These are phyloP conservation scores for Phalaenopsis aphrodite DNA, from an alignment of 106 monocot genomes.

Conservation along the genomic window DNA sequence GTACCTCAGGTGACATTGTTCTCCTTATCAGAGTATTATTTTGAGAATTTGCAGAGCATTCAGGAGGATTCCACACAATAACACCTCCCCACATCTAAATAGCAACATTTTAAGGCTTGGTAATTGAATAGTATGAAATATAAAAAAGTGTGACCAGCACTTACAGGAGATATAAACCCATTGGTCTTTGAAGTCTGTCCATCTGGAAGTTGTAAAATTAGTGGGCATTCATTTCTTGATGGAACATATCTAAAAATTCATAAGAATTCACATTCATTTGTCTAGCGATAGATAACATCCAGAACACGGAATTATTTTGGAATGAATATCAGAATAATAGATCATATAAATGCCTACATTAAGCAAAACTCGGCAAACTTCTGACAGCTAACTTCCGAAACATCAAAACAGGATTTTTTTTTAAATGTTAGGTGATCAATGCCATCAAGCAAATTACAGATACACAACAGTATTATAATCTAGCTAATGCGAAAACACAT, in stretches of 20 bases:
- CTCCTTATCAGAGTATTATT: constrained; percentile 12
- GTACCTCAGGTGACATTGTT: constrained; percentile 50
- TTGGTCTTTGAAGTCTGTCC: constrained; percentile 68
- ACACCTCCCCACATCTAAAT: constrained; percentile 96
- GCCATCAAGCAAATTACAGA: neutral
- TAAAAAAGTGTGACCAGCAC: constrained; percentile 6
- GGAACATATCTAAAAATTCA: constrained; percentile 64
- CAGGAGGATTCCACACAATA: constrained; percentile 83
- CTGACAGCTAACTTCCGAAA: neutral
- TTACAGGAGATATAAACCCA: constrained; percentile 95
- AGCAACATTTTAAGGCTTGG: constrained; percentile 10
- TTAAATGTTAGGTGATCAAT: neutral
- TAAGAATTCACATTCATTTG: neutral
- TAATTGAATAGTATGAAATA: neutral
- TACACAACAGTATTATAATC: neutral
- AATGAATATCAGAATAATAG: neutral
- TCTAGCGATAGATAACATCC: neutral
- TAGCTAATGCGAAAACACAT: neutral
- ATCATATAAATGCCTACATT: neutral
- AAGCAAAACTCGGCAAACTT: neutral
- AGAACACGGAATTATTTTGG: neutral
- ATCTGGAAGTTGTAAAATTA: constrained; percentile 60
- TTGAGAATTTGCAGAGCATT: constrained; percentile 35
- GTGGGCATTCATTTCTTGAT: constrained; percentile 79
- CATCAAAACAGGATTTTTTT: neutral